Base-by-base conservation (phyloP, 352 stramenopile species). In the Phytophthora pisi region DNA sequence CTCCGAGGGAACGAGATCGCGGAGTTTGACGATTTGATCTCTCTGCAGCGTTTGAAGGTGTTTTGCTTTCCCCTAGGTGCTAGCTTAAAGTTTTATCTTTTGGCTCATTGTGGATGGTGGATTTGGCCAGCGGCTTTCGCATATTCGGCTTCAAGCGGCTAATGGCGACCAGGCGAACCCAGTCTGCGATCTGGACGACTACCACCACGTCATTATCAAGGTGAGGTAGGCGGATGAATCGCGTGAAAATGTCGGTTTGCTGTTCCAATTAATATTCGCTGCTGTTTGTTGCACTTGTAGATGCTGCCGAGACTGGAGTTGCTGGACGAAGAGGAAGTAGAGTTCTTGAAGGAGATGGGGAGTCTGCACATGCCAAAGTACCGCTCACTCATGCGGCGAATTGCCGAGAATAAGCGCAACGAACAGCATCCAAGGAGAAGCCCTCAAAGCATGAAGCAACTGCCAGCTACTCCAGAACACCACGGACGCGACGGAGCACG, bases 251-350 rank as follows among this genome's bases (percentile, higher is more conserved):
- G 16, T 40, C 18, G 15, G 2, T 51, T 43, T 9, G 34, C 11
- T 42, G 3, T 2, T 1, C 34, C 16, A 42, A 42, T 42, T 42
- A 42, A 42, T 3, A 34, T 43, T 40, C 38, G 16, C n/a, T 46
- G 11, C 16, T 31, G 36, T 31, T 46, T 61, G 0, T 46, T 46
- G 18, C 40, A 23, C 40, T 23, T 23, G 4, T 71, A 90, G 80
- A 76, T 88, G 63, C 70, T 91, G 7, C 81, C 81, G 7, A 65
- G 50, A 16, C 57, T 93, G 9, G 61, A 75, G 51, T 59, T 85
- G 3, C 69, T 94, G 13, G 86, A 94, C 20, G 86, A 92, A 57
- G 86, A 94, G 80, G 82, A 92, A 47, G 76, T 83, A 0, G 64
- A 71, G 11, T 66, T 94, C 13, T 61, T 94, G 28, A 77, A 72